phyloP scores from a whole-genome alignment of 2,329 filamentous ascomycete genomes.

The Beauveria scarabaeidicola region DNA sequence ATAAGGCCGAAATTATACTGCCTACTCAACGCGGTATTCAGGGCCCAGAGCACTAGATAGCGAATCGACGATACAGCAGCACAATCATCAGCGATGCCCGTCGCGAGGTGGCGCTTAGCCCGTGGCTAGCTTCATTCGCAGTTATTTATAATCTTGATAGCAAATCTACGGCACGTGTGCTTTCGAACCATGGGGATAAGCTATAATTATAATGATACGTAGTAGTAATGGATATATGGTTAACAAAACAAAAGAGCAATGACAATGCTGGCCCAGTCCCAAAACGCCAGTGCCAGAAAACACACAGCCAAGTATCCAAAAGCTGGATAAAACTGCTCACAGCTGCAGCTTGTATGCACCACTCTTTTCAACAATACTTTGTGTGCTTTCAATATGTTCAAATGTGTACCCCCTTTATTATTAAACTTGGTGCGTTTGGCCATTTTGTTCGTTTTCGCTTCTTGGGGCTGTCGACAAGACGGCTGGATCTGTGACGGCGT shows the following conservation, averaged over 20 bases:
- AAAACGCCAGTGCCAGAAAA: not conserved
- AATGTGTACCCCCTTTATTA: not conserved
- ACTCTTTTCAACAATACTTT: not conserved
- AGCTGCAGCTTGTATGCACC: not conserved
- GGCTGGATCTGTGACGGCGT: not conserved
- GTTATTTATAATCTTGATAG: too few species aligned
- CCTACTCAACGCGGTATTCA: too few species aligned
- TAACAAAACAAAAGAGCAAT: not conserved
- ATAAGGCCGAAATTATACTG: too few species aligned
- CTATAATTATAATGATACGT: not conserved
- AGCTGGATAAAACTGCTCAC: not conserved
- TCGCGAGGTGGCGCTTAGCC: too few species aligned
- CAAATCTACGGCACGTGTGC: too few species aligned
- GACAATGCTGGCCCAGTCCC: not conserved
- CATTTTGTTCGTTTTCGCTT: slow-evolving; percentile 3
- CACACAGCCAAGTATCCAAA: not conserved
- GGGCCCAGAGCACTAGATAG: too few species aligned
- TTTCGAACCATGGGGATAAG: slow-evolving; percentile 15
- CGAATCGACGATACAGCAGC: too few species aligned
- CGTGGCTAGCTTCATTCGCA: too few species aligned
- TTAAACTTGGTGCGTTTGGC: slow-evolving; percentile 4
- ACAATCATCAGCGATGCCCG: too few species aligned
- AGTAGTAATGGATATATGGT: not conserved
- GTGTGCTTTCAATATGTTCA: too few species aligned
- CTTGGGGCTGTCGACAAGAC: slow-evolving; percentile 1